A percentile compares a stretch with the other conserved stretches of the same genome.
These are phyloP conservation scores for Ceriops decandra DNA, from an alignment of 345 rosid species.

Conservation along the genomic window DNA sequence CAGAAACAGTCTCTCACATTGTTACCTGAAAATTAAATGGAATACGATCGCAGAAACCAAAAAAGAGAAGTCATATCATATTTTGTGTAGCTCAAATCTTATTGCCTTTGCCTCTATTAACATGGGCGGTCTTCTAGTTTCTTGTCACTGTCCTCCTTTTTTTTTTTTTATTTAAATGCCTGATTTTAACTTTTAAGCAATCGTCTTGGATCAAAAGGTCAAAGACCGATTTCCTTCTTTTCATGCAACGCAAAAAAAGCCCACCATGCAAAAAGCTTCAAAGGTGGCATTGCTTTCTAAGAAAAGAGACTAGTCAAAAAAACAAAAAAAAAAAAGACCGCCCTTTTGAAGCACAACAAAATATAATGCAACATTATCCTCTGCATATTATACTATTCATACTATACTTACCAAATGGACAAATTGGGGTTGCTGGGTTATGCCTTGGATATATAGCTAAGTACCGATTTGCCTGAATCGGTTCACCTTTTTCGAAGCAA, in stretches of 20 bases:
- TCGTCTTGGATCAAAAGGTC: slow-evolving; percentile 45
- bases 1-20: no score
- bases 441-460: slow-evolving; percentile 1
- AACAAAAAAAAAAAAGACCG: slow-evolving; percentile 4
- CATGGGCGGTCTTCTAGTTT: slow-evolving; percentile 18
- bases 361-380: neutral
- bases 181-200: slow-evolving; percentile 30
- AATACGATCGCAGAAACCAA: no score
- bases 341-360: slow-evolving; percentile 30
- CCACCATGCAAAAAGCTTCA: slow-evolving; percentile 52
- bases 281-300: slow-evolving; percentile 63
- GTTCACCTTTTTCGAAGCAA: slow-evolving; percentile 24
- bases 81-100: slow-evolving; percentile 15
- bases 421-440: slow-evolving; percentile 7
- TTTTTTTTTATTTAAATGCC: slow-evolving; percentile 26
- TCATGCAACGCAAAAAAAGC: slow-evolving; percentile 77
- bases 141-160: slow-evolving; percentile 29
- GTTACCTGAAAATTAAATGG: no score
- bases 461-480: slow-evolving; percentile 13
- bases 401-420: slow-evolving; percentile 2
- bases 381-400: neutral
- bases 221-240: slow-evolving; percentile 65
- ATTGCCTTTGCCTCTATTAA: slow-evolving; percentile 16
- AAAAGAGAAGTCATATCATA: neutral
- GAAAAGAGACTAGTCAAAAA: slow-evolving; percentile 52